Conservation (phyloP, 2,329 filamentous ascomycete species). For the Phialocephala subalpina region DNA sequence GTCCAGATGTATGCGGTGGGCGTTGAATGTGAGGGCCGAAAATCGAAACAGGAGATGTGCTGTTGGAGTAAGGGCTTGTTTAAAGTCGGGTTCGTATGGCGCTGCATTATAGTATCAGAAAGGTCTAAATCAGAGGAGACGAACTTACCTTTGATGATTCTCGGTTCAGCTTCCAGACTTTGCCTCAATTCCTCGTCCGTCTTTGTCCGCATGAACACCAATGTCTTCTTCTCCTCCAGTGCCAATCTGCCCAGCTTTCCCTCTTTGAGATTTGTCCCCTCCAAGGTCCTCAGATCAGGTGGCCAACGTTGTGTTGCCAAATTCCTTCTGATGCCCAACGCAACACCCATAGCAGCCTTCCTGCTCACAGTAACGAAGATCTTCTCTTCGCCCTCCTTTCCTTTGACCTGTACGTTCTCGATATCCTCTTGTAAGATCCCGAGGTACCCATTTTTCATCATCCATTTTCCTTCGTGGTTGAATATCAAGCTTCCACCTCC, state of each 20-base stretch:
- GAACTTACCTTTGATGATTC: conserved; percentile 38
- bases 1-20: conserved; percentile 90
- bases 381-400: conserved; percentile 38
- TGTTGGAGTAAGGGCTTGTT: conserved; percentile 70
- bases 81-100: conserved; percentile 54
- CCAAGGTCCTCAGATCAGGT: background rate
- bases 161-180: conserved; percentile 29
- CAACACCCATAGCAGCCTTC: background rate
- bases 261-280: background rate
- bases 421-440: conserved; percentile 56
- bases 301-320: background rate
- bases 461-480: conserved; percentile 35
- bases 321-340: background rate
- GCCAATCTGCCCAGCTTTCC: conserved; percentile 29
- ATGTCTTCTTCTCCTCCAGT: conserved; percentile 64
- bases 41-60: conserved; percentile 84
- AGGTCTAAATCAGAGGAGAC: conserved; percentile 19
- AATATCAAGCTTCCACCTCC: conserved; percentile 79
- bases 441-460: conserved; percentile 46
- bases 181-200: conserved; percentile 25
- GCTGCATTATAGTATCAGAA: conserved; percentile 31
- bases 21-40: conserved; percentile 90
- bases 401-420: conserved; percentile 48
- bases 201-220: conserved; percentile 68
- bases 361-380: conserved; percentile 37